Percentiles rank a stretch among this genome's conserved stretches.
These are phyloP conservation scores for Podospora australis DNA, from an alignment of 495 filamentous ascomycete species.

Conservation along the genomic window DNA sequence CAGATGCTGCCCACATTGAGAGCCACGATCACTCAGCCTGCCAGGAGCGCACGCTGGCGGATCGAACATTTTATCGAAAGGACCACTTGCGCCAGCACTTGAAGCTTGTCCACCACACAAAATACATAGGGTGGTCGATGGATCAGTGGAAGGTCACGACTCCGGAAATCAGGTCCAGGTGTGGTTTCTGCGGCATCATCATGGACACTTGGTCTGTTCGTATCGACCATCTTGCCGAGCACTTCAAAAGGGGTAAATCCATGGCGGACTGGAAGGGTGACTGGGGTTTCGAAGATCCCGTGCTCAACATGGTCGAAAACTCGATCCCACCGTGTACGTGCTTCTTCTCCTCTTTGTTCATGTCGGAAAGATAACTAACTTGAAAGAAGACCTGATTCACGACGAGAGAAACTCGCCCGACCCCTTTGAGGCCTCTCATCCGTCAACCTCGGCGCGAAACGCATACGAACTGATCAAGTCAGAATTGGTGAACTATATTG, in stretches of 20 bases:
- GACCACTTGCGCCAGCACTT: constrained; percentile 80
- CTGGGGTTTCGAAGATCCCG: constrained; percentile 60
- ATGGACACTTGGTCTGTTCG: constrained; percentile 58
- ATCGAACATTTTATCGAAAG: constrained; percentile 76
- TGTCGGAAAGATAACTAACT: constrained; percentile 7
- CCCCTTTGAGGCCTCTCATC: constrained; percentile 38
- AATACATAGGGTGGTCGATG: constrained; percentile 54
- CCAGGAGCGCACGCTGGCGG: constrained; percentile 47
- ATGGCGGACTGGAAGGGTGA: constrained; percentile 70
- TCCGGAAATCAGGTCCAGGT: constrained; percentile 56
- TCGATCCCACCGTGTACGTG: constrained; percentile 57
- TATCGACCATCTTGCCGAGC: constrained; percentile 58
- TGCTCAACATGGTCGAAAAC: constrained; percentile 55
- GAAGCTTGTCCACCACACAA: constrained; percentile 66
- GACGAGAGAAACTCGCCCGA: constrained; percentile 46
- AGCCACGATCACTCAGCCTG: background rate
- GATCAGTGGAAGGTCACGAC: constrained; percentile 60
- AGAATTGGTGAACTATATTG: constrained; percentile 39
- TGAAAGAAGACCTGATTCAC: constrained; percentile 45
- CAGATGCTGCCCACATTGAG: constrained; percentile 53
- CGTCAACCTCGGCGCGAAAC: constrained; percentile 31
- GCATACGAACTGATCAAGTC: constrained; percentile 48
- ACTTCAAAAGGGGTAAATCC: constrained; percentile 59
- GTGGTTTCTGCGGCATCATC: constrained; percentile 60
- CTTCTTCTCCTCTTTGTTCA: constrained; percentile 10